phyloP scores from a whole-genome alignment of 495 filamentous ascomycete species.

The Cudoniella acicularis region DNA sequence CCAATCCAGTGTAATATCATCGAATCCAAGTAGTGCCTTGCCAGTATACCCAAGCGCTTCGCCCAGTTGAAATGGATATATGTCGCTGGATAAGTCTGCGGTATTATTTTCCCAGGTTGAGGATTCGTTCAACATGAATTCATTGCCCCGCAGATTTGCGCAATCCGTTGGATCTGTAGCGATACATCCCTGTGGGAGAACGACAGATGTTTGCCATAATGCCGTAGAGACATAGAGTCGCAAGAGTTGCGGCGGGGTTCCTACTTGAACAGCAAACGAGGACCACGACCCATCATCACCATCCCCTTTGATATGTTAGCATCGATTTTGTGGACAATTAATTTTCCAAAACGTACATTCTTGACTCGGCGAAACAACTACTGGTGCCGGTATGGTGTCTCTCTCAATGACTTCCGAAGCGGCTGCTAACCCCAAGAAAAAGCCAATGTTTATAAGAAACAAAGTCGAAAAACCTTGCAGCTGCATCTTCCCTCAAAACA shows the following conservation, averaged over 20 bases:
- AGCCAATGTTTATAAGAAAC: neutral
- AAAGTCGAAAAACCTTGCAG: neutral
- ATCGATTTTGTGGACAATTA: neutral
- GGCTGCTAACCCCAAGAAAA: neutral
- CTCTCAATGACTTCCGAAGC: neutral
- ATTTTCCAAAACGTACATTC: neutral
- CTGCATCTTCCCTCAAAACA: neutral
- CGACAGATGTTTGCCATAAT: slow-evolving; percentile 4
- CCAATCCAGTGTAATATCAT: slow-evolving; percentile 46
- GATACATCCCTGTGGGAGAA: slow-evolving; percentile 8
- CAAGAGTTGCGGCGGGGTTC: slow-evolving; percentile 10
- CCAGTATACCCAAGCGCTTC: slow-evolving; percentile 37
- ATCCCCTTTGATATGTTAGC: neutral
- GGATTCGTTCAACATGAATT: slow-evolving; percentile 13
- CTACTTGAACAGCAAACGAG: slow-evolving; percentile 12
- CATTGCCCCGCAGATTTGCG: slow-evolving; percentile 3
- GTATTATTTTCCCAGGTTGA: slow-evolving; percentile 40
- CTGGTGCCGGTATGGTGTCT: neutral
- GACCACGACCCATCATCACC: slow-evolving; percentile 7
- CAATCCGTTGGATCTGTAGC: slow-evolving; percentile 2
- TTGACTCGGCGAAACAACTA: neutral
- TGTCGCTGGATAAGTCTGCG: slow-evolving; percentile 13
- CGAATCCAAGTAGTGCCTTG: slow-evolving; percentile 44
- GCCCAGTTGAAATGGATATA: slow-evolving; percentile 30
- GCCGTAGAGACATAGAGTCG: slow-evolving; percentile 11